These are phyloP conservation scores for Edaphochlamys debaryana DNA, from an alignment of 139 green algal species.

Conservation along the genomic window DNA sequence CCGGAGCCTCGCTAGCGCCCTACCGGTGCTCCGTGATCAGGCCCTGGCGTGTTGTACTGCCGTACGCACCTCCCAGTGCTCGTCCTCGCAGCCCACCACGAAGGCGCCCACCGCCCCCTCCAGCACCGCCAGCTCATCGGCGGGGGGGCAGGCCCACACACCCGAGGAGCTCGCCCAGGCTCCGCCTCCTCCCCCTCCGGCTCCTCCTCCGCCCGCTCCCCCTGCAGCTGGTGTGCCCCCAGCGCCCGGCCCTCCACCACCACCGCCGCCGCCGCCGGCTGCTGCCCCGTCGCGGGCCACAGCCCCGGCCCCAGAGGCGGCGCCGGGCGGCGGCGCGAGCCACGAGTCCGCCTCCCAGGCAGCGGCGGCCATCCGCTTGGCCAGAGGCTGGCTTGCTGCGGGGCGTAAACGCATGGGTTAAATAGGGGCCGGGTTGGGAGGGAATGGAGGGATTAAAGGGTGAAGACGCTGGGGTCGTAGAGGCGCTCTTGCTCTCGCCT, in stretches of 20 bases:
- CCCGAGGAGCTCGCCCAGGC: background rate
- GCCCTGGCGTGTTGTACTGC: background rate
- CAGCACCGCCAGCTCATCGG: conserved; percentile 7
- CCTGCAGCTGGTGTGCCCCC: background rate
- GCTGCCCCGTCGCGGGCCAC: background rate
- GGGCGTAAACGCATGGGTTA: too few relatives aligned
- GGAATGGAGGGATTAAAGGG: too few relatives aligned
- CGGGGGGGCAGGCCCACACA: background rate
- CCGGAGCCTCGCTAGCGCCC: background rate
- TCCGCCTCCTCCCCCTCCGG: background rate
- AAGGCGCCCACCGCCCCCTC: conserved; percentile 32
- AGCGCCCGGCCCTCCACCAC: background rate
- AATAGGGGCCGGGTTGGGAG: too few relatives aligned
- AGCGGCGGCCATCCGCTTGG: conserved; percentile 27
- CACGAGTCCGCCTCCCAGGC: conserved; percentile 26
- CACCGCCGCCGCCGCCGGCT: background rate
- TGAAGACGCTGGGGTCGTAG: too few relatives aligned
- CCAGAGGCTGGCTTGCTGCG: too few relatives aligned
- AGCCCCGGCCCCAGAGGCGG: background rate
- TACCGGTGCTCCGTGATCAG: background rate
- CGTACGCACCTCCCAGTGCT: conserved; percentile 28
- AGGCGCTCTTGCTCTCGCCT: too few relatives aligned
- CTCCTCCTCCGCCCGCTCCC: background rate
- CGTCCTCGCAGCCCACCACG: conserved; percentile 37
- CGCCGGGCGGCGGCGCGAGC: background rate